phyloP scores from a whole-genome alignment of 73 alveolate species.

The Paramecium bursaria region DNA sequence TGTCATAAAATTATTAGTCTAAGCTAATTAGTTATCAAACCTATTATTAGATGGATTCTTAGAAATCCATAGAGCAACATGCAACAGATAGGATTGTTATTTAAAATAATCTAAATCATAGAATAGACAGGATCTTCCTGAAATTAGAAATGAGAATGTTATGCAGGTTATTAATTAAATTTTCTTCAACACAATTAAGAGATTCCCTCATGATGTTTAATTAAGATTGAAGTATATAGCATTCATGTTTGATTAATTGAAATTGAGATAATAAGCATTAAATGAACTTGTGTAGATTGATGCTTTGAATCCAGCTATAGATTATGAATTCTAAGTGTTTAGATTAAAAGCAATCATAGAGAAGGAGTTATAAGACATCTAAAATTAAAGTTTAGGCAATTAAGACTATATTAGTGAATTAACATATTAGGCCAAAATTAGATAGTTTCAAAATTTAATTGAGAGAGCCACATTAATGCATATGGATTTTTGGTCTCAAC shows the following conservation, averaged over 20 bases:
- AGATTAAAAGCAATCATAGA: constrained; percentile 6
- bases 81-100: constrained; percentile 65
- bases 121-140: constrained; percentile 52
- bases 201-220: constrained; percentile 55
- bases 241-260: constrained; percentile 49
- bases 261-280: constrained; percentile 51
- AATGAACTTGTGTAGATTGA: constrained; percentile 53
- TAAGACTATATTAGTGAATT: constrained; percentile 51
- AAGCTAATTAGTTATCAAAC: not conserved
- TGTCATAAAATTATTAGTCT: not conserved
- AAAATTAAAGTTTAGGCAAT: constrained; percentile 44
- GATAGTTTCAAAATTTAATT: constrained; percentile 59
- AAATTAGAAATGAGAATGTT: constrained; percentile 46
- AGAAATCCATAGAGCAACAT: constrained; percentile 63
- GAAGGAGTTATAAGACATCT: constrained; percentile 35
- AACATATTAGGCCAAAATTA: constrained; percentile 53
- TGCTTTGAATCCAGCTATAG: constrained; percentile 48
- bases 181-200: constrained; percentile 42
- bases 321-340: constrained; percentile 50
- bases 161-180: constrained; percentile 45
- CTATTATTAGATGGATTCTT: constrained; percentile 63
- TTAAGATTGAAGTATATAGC: constrained; percentile 41
- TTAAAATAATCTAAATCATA: constrained; percentile 46
- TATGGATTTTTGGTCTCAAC: constrained; percentile 70
- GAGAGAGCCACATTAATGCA: constrained; percentile 60